Base-by-base conservation (phyloP, 192 early-diverging fungal genomes). In the Coemansia sp. region DNA sequence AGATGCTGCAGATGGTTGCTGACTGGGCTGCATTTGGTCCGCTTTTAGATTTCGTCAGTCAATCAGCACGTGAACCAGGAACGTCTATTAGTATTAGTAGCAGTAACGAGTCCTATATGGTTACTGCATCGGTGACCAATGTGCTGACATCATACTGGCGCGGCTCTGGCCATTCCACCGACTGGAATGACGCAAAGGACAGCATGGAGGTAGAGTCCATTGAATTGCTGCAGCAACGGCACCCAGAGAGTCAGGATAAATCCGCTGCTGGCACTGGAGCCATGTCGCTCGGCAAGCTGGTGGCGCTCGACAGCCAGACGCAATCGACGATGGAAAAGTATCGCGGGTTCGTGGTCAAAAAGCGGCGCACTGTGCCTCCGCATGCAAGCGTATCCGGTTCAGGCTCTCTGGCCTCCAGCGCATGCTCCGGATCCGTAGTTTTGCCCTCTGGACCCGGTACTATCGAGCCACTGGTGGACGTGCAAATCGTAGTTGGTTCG, bases 331-430 rank as follows among this genome's bases (percentile, higher is more conserved):
- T 53, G 1, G 37, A 46, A 43, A 62, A 63, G 52, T 73, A 73
- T 55, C 50, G 71, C n/a, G 71, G 71, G 0, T 73, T 52, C 24
- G 58, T 67, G 5, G 71, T 73, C 9, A 73, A 73, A 40, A 67
- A 67, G 64, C 58, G 64, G n/a, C 54, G 59, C 7, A 20, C 40
- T 0, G 11, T 32, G 11, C 30, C 5, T 5, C 30, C 30, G 6
- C 27, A 20, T 36, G 51, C 50, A 10, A 6, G 4, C 1, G 22
- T n/a, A 43, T 29, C 39, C 11, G 25, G 33, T 29, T 26, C 48
- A 20, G 42, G 49, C 22, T 35, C 28, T 15, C 28, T 42, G 37
- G 20, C 30, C 10, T 27, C 53, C 13, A 30, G 25, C 17, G 26
- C 9, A 7, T 18, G 30, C 34, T 35, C 32, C 3, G 69, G 58